phyloP scores from a whole-genome alignment of 1,139 yeast species.

The Diutina rugosa region DNA sequence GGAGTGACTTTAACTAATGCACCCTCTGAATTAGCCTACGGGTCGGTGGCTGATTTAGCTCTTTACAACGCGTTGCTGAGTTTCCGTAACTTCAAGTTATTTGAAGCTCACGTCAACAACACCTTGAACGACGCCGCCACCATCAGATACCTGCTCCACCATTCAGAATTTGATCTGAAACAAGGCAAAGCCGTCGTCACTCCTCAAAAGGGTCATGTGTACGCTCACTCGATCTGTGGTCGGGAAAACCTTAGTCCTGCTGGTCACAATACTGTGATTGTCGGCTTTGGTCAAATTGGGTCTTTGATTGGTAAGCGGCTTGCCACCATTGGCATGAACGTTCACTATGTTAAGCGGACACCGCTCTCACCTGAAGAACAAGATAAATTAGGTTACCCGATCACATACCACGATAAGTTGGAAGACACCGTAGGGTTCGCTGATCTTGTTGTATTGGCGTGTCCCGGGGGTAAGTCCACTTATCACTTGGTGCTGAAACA shows the following conservation, averaged over 20 bases:
- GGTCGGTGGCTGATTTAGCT: constrained; percentile 69
- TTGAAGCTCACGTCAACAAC: constrained; percentile 25
- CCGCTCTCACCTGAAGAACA: constrained; percentile 26
- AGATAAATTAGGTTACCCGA: constrained; percentile 27
- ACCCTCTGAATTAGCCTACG: constrained; percentile 47
- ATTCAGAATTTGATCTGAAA: constrained; percentile 7
- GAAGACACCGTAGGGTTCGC: constrained; percentile 22
- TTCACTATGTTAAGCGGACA: constrained; percentile 50
- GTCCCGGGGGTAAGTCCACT: constrained; percentile 57
- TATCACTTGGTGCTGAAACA: constrained; percentile 38
- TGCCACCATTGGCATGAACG: constrained; percentile 49
- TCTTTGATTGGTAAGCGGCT: constrained; percentile 47
- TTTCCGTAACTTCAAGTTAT: constrained; percentile 46
- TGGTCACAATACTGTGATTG: constrained; percentile 50
- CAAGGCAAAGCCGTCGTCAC: constrained; percentile 12
- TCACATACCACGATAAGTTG: constrained; percentile 21
- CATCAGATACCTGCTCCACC: constrained; percentile 24
- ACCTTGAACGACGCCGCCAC: constrained; percentile 24
- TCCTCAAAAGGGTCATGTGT: constrained; percentile 15
- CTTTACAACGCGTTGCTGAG: constrained; percentile 45
- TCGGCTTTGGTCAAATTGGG: constrained; percentile 77
- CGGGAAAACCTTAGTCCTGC: constrained; percentile 33
- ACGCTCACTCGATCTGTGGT: constrained; percentile 32
- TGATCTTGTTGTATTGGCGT: constrained; percentile 53
- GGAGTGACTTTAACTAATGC: constrained; percentile 50